Evolutionary conservation across 345 rosid genomes (phyloP), one percentile per base, ranked within the genome.

Genomic region (Salix caprea): DNA sequence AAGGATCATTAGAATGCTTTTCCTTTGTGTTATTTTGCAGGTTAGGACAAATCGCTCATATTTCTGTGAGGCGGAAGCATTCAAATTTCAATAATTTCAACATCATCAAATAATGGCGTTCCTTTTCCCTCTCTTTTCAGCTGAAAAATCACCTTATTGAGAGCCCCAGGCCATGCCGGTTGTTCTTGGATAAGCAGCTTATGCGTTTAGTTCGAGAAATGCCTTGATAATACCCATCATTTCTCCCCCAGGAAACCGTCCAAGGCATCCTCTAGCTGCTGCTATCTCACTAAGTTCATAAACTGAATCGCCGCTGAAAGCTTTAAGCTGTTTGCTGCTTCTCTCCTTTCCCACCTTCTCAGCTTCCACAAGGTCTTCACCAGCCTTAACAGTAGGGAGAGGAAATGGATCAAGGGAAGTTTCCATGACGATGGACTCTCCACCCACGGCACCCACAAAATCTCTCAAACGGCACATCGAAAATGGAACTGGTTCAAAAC

Each of bases 401-500:
- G 91, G 95, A 82, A 96, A 96, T 70, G 97, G 86, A 30, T 93
- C 97, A 2, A 91, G 89, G 54, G 95, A 89, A 54, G 82, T 90
- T 78, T 88, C 80, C 48, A 84, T 46, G 23, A 96, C 13, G 2
- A 78, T 71, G 2, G 91, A 78, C 70, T 91, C 95, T 72, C 98
- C 95, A 28, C 99, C 98, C 24, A 89, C 77, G 0, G 92, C 95
- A 60, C 77, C 83, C 37, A 92, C 93, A 81, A 88, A 90, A 62
- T 93, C 99, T 79, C 77, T 87, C 78, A 96, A 79, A 76, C 81
- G 78, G 84, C 99, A 88, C 21, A 93, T 84, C 26, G 92, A 77
- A 75, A 93, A 89, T 21, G 99, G 99, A 66, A 96, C 97, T 18
- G 98, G 88, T 83, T 93, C 99, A 24, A 90, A 96, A 86, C 97